These are phyloP conservation scores for Marchantia paleacea DNA, from an alignment of 225 moss, liverwort and hornwort species.

Conservation along the genomic window DNA sequence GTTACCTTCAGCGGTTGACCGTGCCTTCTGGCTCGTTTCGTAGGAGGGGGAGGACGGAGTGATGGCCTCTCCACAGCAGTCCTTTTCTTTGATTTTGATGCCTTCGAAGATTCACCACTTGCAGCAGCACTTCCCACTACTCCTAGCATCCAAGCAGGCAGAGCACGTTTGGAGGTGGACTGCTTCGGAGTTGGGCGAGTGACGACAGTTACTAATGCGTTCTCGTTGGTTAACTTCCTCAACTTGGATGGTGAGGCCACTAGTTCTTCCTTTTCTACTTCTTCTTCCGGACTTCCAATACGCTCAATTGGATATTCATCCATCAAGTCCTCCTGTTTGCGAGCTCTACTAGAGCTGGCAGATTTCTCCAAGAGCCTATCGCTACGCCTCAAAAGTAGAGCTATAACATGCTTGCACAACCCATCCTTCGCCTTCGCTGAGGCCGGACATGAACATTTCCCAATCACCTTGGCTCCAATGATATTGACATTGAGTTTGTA, in stretches of 20 bases:
- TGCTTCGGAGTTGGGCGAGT: not conserved
- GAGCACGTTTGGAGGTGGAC: slow-evolving; percentile 29
- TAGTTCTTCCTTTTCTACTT: not conserved
- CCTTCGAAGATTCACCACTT: not conserved
- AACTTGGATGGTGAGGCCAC: not conserved
- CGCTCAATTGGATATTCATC: slow-evolving; percentile 25
- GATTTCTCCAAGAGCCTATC: slow-evolving; percentile 6
- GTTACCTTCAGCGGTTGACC: slow-evolving; percentile 26
- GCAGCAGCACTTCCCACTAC: slow-evolving; percentile 21
- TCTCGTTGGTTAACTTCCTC: not conserved
- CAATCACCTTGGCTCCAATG: slow-evolving; percentile 25
- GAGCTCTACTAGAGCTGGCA: not conserved
- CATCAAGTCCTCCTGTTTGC: slow-evolving; percentile 6
- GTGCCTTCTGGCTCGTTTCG: slow-evolving; percentile 22
- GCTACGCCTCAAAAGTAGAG: slow-evolving; percentile 36
- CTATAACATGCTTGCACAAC: slow-evolving; percentile 41
- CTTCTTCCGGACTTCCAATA: not conserved
- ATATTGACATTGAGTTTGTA: slow-evolving; percentile 29
- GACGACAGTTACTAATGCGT: not conserved
- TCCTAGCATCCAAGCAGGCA: slow-evolving; percentile 48
- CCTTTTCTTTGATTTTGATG: slow-evolving; percentile 32
- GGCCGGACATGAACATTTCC: slow-evolving; percentile 45
- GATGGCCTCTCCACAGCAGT: slow-evolving; percentile 25
- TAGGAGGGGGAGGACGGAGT: slow-evolving; percentile 18
- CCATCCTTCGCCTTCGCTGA: slow-evolving; percentile 37